phyloP scores from a whole-genome alignment of 2,329 filamentous ascomycete species.

The Acephala macrosclerotiorum region DNA sequence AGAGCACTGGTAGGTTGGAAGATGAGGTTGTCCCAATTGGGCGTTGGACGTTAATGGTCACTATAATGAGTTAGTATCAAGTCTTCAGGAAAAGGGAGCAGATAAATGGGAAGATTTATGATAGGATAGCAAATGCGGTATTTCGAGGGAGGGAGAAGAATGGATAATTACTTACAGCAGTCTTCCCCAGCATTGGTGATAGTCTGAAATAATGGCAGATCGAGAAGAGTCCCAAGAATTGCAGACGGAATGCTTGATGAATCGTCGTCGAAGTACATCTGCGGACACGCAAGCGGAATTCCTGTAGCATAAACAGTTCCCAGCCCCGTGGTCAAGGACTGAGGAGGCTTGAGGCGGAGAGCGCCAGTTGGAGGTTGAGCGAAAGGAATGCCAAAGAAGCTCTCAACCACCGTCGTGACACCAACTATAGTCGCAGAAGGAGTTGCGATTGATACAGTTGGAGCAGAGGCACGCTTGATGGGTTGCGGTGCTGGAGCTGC shows the following conservation, averaged over 20 bases:
- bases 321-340: constrained; percentile 60
- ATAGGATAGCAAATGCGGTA: too few relatives aligned
- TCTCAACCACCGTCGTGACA: constrained; percentile 57
- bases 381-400: constrained; percentile 78
- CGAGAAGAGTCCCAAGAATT: constrained; percentile 56
- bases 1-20: constrained; percentile 68
- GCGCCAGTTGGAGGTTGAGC: constrained; percentile 71
- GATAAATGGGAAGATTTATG: too few relatives aligned
- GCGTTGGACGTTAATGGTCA: constrained; percentile 65
- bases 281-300: constrained; percentile 70
- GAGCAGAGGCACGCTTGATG: constrained; percentile 23
- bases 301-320: constrained; percentile 68
- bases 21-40: constrained; percentile 60
- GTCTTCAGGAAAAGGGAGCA: too few relatives aligned
- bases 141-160: too few relatives aligned
- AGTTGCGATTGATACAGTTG: constrained; percentile 32
- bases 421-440: constrained; percentile 38
- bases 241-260: constrained; percentile 36
- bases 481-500: constrained; percentile 14
- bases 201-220: constrained; percentile 63
- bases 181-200: constrained; percentile 64
- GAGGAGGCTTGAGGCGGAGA: constrained; percentile 73
- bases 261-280: constrained; percentile 66
- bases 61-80: too few relatives aligned
- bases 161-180: constrained; percentile 48